A percentile compares a stretch with the other conserved stretches of the same genome.
These are phyloP conservation scores for Physcomitrium patens DNA, from an alignment of 225 moss, liverwort and hornwort species.

Conservation along the genomic window DNA sequence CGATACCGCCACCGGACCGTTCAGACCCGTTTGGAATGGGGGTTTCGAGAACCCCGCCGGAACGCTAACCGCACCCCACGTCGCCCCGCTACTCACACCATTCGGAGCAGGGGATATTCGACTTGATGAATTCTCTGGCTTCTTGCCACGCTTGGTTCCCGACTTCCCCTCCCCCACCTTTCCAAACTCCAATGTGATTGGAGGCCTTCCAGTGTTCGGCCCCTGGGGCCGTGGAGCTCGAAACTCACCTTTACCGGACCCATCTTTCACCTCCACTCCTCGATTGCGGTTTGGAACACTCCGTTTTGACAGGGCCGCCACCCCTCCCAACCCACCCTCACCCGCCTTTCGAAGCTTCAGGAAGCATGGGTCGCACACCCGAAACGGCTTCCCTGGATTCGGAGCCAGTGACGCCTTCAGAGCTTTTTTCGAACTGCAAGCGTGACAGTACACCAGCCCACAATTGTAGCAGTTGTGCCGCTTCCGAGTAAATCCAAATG, in stretches of 20 bases:
- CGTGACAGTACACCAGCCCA: slow-evolving; percentile 75
- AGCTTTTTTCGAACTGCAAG: slow-evolving; percentile 81
- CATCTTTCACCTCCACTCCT: slow-evolving; percentile 56
- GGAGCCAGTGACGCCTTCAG: slow-evolving; percentile 78
- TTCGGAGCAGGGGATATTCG: slow-evolving; percentile 80
- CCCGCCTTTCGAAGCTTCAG: slow-evolving; percentile 64
- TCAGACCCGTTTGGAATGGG: slow-evolving; percentile 45
- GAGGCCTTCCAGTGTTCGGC: slow-evolving; percentile 55
- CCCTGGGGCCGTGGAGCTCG: slow-evolving; percentile 51
- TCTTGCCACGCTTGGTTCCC: slow-evolving; percentile 57
- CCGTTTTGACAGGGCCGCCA: slow-evolving; percentile 50
- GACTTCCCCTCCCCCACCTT: slow-evolving; percentile 61
- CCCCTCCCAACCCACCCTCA: slow-evolving; percentile 55
- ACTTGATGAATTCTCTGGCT: slow-evolving; percentile 65
- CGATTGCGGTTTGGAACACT: slow-evolving; percentile 31
- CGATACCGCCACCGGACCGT: slow-evolving; percentile 39
- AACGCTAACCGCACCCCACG: slow-evolving; percentile 75
- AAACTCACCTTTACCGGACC: slow-evolving; percentile 50
- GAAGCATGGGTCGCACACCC: slow-evolving; percentile 83
- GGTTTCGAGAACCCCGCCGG: slow-evolving; percentile 63
- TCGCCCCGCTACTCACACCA: slow-evolving; percentile 40
- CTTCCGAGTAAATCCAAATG: slow-evolving; percentile 80
- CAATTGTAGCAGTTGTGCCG: slow-evolving; percentile 89
- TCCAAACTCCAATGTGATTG: slow-evolving; percentile 35
- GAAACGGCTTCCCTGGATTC: slow-evolving; percentile 64